A percentile compares a stretch with the other conserved stretches of the same genome.
Conservation (phyloP, 148 eudicot genomes). For the Rhododendron griersonianum region DNA sequence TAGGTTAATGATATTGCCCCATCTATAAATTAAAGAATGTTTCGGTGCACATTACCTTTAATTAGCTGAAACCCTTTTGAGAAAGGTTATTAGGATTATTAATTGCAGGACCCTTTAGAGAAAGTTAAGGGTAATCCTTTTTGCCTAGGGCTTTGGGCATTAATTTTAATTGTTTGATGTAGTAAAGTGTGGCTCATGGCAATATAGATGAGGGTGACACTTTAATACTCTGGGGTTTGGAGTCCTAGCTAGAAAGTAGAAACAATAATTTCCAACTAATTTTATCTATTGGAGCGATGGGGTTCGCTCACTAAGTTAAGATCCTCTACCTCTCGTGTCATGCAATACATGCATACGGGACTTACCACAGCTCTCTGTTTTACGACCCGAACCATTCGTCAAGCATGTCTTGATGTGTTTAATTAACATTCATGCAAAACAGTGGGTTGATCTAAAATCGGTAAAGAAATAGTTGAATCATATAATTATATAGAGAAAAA, state of each 20-base stretch:
- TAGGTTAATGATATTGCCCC: background rate
- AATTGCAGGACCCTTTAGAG: background rate
- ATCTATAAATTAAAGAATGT: background rate
- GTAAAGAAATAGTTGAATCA: background rate
- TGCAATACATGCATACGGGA: too few relatives aligned
- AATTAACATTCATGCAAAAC: background rate
- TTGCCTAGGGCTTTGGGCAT: slow-evolving; percentile 4
- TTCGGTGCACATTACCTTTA: slow-evolving; percentile 1
- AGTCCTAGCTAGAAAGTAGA: background rate
- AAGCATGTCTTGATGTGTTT: background rate
- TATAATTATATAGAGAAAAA: too few relatives aligned
- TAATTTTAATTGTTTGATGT: background rate
- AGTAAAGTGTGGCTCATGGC: background rate
- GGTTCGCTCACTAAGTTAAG: background rate
- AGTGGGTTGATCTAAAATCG: too few relatives aligned
- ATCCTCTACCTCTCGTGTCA: background rate
- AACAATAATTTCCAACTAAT: background rate
- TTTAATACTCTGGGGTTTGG: background rate
- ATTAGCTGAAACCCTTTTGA: slow-evolving; percentile 3
- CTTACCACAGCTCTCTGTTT: too few relatives aligned
- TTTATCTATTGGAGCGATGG: background rate
- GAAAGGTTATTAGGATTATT: slow-evolving; percentile 4
- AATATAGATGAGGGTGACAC: background rate
- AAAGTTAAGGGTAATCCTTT: background rate
- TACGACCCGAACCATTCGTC: too few relatives aligned